A percentile compares a stretch with the other conserved stretches of the same genome.
Conservation (phyloP, 1,284 basidiomycete genomes). For the Fistulina hepatica region DNA sequence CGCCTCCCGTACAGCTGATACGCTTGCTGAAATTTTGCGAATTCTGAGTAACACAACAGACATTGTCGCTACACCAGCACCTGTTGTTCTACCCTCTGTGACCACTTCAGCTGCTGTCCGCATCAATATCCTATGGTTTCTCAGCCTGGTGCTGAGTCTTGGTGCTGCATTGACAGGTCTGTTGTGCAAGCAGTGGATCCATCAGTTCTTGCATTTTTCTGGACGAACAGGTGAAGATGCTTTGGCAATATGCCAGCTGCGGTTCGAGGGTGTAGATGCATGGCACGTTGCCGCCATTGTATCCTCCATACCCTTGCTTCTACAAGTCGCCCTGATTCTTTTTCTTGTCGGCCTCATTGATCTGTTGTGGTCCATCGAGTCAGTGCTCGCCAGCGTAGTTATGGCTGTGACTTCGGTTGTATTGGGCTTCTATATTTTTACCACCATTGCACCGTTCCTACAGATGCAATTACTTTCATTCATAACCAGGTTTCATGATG, state of each 20-base stretch:
- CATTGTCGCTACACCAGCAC: too few species aligned
- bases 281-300: conserved; percentile 32
- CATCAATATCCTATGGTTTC: conserved; percentile 34
- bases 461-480: too few species aligned
- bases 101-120: neutral
- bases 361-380: conserved; percentile 24
- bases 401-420: neutral
- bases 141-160: conserved; percentile 29
- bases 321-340: conserved; percentile 33
- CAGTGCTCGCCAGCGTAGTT: neutral
- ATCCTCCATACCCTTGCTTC: conserved; percentile 29
- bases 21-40: conserved; percentile 2
- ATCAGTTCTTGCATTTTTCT: conserved; percentile 25
- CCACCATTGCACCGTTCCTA: neutral
- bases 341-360: conserved; percentile 34
- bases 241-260: conserved; percentile 20
- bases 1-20: neutral
- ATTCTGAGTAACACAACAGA: neutral
- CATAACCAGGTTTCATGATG: neutral
- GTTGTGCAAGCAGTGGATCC: conserved; percentile 36
- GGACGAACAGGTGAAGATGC: neutral
- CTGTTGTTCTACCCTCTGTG: neutral
- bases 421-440: neutral
- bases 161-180: conserved; percentile 32
- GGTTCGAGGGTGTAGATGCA: conserved; percentile 24